Evolutionary conservation across 495 filamentous ascomycete species (phyloP).

Genomic region (Lineolata rhizophorae): DNA sequence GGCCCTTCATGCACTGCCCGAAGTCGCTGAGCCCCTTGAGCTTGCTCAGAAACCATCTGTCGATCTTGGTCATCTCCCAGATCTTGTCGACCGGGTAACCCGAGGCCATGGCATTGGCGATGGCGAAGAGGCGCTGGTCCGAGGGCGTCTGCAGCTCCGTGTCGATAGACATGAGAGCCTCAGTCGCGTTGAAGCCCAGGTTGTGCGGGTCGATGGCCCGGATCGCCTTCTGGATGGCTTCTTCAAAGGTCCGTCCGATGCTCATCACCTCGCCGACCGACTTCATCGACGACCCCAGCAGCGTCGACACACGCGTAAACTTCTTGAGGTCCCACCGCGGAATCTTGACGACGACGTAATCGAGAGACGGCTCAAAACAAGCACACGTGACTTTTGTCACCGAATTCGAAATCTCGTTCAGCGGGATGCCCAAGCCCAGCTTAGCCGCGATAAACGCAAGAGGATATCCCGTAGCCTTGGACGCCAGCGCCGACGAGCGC

Average conservation of each 20-base stretch:
- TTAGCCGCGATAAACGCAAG: constrained; percentile 94
- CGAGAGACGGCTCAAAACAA: constrained; percentile 96
- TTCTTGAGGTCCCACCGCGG: constrained; percentile 98
- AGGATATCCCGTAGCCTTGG: constrained; percentile 93
- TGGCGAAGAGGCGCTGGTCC: constrained; percentile 90
- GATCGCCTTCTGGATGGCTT: constrained; percentile 97
- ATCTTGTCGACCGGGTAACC: constrained; percentile 91
- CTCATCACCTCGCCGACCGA: constrained; percentile 98
- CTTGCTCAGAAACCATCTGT: constrained; percentile 88
- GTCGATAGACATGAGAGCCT: constrained; percentile 86
- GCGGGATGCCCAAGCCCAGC: constrained; percentile 76
- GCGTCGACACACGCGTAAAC: constrained; percentile 86
- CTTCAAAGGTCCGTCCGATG: constrained; percentile 90
- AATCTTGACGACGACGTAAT: constrained; percentile 98
- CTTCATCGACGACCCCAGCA: constrained; percentile 97
- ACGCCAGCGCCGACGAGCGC: constrained; percentile 85
- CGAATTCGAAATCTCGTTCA: constrained; percentile 91
- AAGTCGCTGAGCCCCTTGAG: constrained; percentile 85
- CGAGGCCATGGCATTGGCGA: constrained; percentile 89
- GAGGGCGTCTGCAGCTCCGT: constrained; percentile 92
- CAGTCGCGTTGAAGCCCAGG: constrained; percentile 80
- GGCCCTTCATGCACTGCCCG: constrained; percentile 48
- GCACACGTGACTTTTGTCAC: constrained; percentile 93
- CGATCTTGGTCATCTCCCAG: constrained; percentile 93
- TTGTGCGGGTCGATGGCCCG: constrained; percentile 88